Base-by-base conservation (phyloP, 2,329 filamentous ascomycete genomes). In the Fonsecaea erecta region DNA sequence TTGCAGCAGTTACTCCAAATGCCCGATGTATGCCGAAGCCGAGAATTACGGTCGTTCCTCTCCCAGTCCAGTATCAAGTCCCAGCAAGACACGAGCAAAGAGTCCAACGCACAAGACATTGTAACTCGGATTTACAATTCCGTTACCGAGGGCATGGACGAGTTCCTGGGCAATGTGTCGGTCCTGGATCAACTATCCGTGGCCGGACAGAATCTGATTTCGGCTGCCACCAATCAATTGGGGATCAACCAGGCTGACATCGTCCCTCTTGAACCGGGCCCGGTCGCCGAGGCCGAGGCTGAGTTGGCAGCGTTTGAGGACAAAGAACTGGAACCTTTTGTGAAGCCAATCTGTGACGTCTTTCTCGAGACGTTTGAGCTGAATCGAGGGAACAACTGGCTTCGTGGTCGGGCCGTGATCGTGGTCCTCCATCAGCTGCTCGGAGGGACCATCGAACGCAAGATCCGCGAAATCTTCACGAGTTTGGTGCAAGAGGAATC, bases 261-360 rank as follows among this genome's bases (percentile, higher is more conserved):
- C 59, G 57, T 72, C 35, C n/a, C 70, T 53, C 58, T 70, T 16
- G 64, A 83, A 82, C 24, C 82, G 83, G 74, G 84, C 84, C 83
- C 83, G 3, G 80, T 85, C 18, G 85, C 84, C 1, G 95, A 98
- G 79, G 95, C 93, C 0, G 93, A 98, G 78, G 94, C 94, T 0
- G 95, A 98, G 77, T 82, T 99, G 55, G 91, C 93, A 64, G 94
- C 94, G 0, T 98, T 96, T 73, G 94, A 98, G 77, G 89, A 91
- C 74, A 89, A 88, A 73, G 92, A 97, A 72, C 83, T 93, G 1
- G 93, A 96, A 74, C 95, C 95, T 0, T 98, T 99, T 74, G 95
- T 99, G 73, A 99, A 97, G 76, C 96, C 95, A 3, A 97, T 99
- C 67, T 97, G 93, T 77, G 95, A 99, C 77, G 89, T 99, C 66